phyloP scores from a whole-genome alignment of 257 asterid species.

The Solanum etuberosum region DNA sequence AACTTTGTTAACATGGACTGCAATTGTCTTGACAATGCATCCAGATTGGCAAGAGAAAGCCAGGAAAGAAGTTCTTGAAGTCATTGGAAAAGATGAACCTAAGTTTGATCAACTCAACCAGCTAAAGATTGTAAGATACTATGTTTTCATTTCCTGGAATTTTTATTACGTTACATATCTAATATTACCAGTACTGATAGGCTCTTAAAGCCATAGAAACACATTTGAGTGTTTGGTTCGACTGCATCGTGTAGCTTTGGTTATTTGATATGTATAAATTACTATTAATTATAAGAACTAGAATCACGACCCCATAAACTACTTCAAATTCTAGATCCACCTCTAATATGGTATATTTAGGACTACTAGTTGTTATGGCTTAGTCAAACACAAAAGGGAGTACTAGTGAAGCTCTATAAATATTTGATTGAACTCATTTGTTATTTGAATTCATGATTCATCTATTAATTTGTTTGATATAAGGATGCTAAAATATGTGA shows the following conservation, averaged over 20 bases:
- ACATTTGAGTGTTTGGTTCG: neutral
- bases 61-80: constrained; percentile 7
- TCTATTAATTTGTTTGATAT: neutral
- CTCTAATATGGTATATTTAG: neutral
- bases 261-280: no score
- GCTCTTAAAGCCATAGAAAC: neutral
- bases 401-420: neutral
- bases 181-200: neutral
- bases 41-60: constrained; percentile 20
- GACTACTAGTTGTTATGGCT: neutral
- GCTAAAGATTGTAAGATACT: constrained; percentile 9
- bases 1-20: constrained; percentile 15
- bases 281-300: neutral
- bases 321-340: neutral
- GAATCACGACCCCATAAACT: neutral
- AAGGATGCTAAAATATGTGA: neutral
- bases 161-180: no score
- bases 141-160: neutral
- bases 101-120: constrained; percentile 6
- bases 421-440: neutral
- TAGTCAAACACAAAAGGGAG: neutral
- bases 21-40: constrained; percentile 10
- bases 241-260: neutral
- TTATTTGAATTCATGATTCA: neutral
- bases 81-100: constrained; percentile 11